These are phyloP conservation scores for Pythium aphanidermatum DNA, from an alignment of 352 stramenopile genomes.

Conservation along the genomic window DNA sequence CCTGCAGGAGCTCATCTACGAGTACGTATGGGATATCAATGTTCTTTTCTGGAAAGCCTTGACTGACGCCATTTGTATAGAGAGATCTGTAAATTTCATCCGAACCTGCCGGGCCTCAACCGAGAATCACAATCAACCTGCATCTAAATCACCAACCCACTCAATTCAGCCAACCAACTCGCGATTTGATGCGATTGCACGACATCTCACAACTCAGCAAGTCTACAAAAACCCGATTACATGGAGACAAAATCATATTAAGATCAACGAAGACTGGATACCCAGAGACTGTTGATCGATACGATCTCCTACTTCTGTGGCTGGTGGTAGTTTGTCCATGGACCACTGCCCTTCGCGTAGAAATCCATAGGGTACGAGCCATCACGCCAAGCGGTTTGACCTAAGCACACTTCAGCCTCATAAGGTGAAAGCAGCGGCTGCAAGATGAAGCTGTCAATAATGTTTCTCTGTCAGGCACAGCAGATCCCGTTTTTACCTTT, in stretches of 20 bases:
- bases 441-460: no score
- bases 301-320: slow-evolving; percentile 29
- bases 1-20: slow-evolving; percentile 84
- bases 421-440: slow-evolving; percentile 95
- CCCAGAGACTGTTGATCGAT: no score
- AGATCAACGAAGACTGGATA: no score
- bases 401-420: slow-evolving; percentile 95
- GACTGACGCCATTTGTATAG: slow-evolving; percentile 19
- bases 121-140: slow-evolving; percentile 7
- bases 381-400: slow-evolving; percentile 81
- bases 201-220: no score
- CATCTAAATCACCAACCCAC: slow-evolving; percentile 7
- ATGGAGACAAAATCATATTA: no score
- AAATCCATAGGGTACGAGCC: slow-evolving; percentile 99
- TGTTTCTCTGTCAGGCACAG: no score
- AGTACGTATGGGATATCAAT: no score
- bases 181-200: no score
- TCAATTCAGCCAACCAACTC: no score
- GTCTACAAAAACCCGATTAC: no score
- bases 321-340: slow-evolving; percentile 97
- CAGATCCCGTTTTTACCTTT: slow-evolving; percentile 69
- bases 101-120: slow-evolving; percentile 25
- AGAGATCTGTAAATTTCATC: slow-evolving; percentile 72
- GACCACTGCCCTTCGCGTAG: slow-evolving; percentile 94
- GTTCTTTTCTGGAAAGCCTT: no score